These are phyloP conservation scores for Aurinia saxatilis DNA, from an alignment of 345 rosid genomes.

Conservation along the genomic window DNA sequence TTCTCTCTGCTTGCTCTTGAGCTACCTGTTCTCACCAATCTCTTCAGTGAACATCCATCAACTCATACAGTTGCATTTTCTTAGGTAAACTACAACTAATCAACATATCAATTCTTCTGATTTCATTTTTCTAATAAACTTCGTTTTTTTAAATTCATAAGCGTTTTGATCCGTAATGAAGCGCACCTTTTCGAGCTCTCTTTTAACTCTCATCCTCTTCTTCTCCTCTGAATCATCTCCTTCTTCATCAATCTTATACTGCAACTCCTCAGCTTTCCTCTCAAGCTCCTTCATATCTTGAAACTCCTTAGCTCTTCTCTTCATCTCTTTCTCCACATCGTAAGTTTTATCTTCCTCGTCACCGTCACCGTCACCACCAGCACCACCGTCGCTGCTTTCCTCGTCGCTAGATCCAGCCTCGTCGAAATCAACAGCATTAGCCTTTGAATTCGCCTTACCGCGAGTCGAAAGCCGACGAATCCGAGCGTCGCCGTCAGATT, in stretches of 20 bases:
- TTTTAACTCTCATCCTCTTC: constrained; percentile 74
- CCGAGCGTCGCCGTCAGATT: constrained; percentile 50
- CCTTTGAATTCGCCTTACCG: constrained; percentile 57
- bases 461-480: constrained; percentile 36
- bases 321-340: constrained; percentile 82
- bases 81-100: too few relatives aligned
- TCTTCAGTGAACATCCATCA: too few relatives aligned
- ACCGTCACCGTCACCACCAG: constrained; percentile 38
- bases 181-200: constrained; percentile 79
- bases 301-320: constrained; percentile 59
- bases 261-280: constrained; percentile 87
- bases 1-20: constrained; percentile 84
- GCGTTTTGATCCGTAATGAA: too few relatives aligned
- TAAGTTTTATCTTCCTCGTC: constrained; percentile 51
- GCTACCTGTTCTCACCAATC: constrained; percentile 63
- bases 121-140: too few relatives aligned
- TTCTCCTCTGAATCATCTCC: constrained; percentile 73
- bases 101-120: too few relatives aligned
- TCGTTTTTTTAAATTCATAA: too few relatives aligned
- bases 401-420: constrained; percentile 54
- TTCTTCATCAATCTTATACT: constrained; percentile 45
- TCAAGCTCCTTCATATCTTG: constrained; percentile 84
- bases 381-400: constrained; percentile 29
- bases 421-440: constrained; percentile 62
- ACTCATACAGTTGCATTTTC: too few relatives aligned